These are phyloP conservation scores for Saccharomycopsis guyanensis DNA, from an alignment of 805 yeast genomes.

Conservation along the genomic window DNA sequence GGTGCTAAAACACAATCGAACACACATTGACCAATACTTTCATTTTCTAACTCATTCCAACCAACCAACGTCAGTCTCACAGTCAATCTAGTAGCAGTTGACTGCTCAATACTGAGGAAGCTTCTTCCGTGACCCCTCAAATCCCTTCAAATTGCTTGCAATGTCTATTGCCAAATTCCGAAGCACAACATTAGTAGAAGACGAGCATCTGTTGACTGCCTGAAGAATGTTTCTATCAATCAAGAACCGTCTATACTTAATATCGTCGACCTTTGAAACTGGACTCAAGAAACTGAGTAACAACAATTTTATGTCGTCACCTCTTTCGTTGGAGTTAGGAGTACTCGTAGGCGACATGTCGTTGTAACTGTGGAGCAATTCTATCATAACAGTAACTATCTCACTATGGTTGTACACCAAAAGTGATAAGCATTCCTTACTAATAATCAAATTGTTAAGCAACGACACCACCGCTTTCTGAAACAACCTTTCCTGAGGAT, in stretches of 20 bases:
- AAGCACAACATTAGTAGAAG: conserved; percentile 3
- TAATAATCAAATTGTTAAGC: conserved; percentile 12
- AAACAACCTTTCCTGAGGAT: conserved; percentile 12
- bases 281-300: conserved; percentile 9
- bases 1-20: no score
- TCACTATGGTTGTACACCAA: conserved; percentile 15
- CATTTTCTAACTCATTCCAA: no score
- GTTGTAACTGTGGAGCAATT: conserved; percentile 1
- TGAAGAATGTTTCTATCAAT: conserved; percentile 7
- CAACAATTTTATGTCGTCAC: conserved; percentile 13
- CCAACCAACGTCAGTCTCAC: no score
- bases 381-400: conserved; percentile 5
- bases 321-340: conserved; percentile 1
- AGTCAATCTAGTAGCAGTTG: no score
- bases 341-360: conserved; percentile 1
- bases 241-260: conserved; percentile 12
- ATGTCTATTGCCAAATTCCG: conserved; percentile 8
- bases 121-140: conserved; percentile 6
- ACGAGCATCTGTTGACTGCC: conserved; percentile 6
- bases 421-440: conserved; percentile 8
- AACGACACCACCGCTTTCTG: conserved; percentile 18
- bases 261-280: conserved; percentile 16
- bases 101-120: background rate
- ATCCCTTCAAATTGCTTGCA: background rate
- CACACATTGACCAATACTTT: no score